Evolutionary conservation across 2,329 filamentous ascomycete genomes (phyloP), one percentile per base, ranked within the genome.

Genomic region (Whalleya microplaca): DNA sequence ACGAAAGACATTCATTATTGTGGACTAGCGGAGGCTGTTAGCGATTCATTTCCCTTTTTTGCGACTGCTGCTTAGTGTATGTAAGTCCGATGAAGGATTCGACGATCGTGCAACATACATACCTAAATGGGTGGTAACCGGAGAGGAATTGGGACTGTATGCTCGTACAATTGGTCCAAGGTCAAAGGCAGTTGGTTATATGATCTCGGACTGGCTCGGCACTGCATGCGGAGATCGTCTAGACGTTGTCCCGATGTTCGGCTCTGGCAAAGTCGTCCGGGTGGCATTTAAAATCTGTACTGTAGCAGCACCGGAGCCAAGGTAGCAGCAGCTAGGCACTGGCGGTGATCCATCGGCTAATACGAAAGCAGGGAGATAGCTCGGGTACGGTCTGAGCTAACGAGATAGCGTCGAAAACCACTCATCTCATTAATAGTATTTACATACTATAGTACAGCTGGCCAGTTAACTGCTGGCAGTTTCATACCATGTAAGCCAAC

Each of bases 1-100:
- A 58, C 67, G 70, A 57, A 75, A 73, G 40, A 73, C 66, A 58
- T 70, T 71, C 70, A 72, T 72, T 45, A 44, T 56, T 55, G 32
- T 14, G 37, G 21, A 43, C 23, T 47, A n/a, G 19, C 21, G 23
- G 45, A 18, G 20, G 51, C 53, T 49, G 44, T 61, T 47, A 63
- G 58, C 41, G 52, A 53, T 43, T 45, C 46, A 55, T 20, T 29
- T 45, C 43, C 27, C 23, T 43, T 50, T 32, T 41, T 21, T 29
- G 53, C 20, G 29, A 44, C 10, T 8, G 45, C 19, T 32, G 46
- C 45, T 21, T 46, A 41, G 45, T n/a, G 21, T 21, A 51, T 37
- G 57, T 51, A 53, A 45, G 32, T 29, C 29, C 32, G 5, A 37
- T 12, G 32, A 37, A 37, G 32, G 32, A 37, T 37, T 37, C 32